Evolutionary conservation across 371 early-diverging fungal species (phyloP).

Genomic region (Rhizopus stolonifer): DNA sequence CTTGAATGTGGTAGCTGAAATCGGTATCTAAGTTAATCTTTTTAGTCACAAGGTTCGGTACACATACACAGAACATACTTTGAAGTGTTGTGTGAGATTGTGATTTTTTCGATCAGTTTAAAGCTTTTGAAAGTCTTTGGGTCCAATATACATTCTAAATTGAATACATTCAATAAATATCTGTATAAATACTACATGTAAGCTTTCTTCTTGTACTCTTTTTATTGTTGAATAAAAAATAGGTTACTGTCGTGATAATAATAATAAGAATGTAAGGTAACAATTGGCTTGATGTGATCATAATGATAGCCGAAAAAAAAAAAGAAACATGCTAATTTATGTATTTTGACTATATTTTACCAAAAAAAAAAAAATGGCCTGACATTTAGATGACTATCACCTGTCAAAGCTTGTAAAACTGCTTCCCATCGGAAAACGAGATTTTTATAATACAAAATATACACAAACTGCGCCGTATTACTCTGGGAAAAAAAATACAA

Average conservation of each 20-base stretch:
- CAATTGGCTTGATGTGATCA: conserved; percentile 4
- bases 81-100: conserved; percentile 75
- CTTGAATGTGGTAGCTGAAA: conserved; percentile 68
- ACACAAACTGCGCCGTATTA: too few species aligned
- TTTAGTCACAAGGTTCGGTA: too few species aligned
- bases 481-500: too few species aligned
- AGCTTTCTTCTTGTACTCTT: conserved; percentile 4
- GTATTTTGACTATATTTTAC: too few species aligned
- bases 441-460: too few species aligned
- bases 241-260: conserved; percentile 7
- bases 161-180: background rate
- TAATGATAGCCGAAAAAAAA: background rate
- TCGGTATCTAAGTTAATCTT: conserved; percentile 61
- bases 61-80: conserved; percentile 59
- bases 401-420: too few species aligned
- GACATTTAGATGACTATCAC: too few species aligned
- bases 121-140: conserved; percentile 72
- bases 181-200: background rate
- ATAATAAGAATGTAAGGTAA: conserved; percentile 9
- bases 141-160: conserved; percentile 38
- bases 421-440: too few species aligned
- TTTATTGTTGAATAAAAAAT: conserved; percentile 11
- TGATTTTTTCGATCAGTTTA: conserved; percentile 64
- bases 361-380: too few species aligned
- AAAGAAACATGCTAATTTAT: background rate